Evolutionary conservation across 768 basidiomycete species (phyloP), one percentile per base, ranked within the genome.

Genomic region (Lactarius pseudohatsudake): DNA sequence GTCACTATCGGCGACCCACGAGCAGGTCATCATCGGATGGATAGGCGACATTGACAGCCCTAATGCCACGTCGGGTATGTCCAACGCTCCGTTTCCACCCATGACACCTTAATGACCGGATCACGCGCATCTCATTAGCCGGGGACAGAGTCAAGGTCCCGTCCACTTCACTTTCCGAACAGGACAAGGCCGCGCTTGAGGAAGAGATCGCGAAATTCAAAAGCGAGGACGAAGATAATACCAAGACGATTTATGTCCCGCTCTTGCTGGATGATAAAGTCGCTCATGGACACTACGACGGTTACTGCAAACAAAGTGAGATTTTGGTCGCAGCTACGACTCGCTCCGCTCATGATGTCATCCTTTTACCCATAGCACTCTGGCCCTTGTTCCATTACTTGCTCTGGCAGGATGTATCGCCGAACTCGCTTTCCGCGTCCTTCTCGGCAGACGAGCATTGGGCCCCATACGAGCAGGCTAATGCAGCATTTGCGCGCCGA

Each of bases 321-420:
- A 57, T 85, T 30, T 53, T 26, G 28, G 47, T 36, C 41, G 4
- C 40, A 11, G 16, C 10, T 61, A 43, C 62, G 3, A 30, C 16
- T 61, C 28, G 13, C 40, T 53, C 22, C 32, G n/a, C 11, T 59
- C 34, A 58, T 61, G 3, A 50, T 47, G 26, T 13, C 30, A n/a
- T 28, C 34, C 11, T 4, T 57, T 30, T 45, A 13, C 72, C 72
- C 10, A n/a, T 53, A 96, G 94, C 89, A 45, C 86, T 99, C 54
- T 99, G 96, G 96, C 96, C 96, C 1, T 80, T 98, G 50, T 97
- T 98, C 85, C 97, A 98, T 79, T 98, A 98, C 76, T 86, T 98
- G 64, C 88, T 98, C 63, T 97, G 96, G 91, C 95, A 96, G 76
- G 97, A 98, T 75, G 93, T 95, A 66, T 70, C 70, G 2, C 70